Base-by-base conservation (phyloP, 2,329 filamentous ascomycete species). In the Trichoderma guizhouense region DNA sequence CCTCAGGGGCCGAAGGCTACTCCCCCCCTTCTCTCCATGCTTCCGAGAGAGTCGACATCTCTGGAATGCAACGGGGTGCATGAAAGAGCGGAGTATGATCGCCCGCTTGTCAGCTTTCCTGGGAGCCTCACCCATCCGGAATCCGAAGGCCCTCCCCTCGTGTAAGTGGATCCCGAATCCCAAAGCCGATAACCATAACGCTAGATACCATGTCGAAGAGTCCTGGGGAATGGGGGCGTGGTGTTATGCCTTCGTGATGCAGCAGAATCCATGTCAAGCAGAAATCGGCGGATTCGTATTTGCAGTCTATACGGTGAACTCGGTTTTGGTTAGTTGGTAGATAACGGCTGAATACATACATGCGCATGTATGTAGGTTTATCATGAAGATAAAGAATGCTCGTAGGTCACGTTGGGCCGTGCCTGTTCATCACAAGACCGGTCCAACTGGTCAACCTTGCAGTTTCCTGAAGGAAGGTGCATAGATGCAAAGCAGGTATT, bases 31-130 rank as follows among this genome's bases (percentile, higher is more conserved):
- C 36, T 32, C n/a, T 61, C 55, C 28, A 61, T 34, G 28, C 32
- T 36, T 51, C 11, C 30, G 30, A 60, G 57, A 60, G 57, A 34
- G 6, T 32, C 57, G 21, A 60, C 30, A 60, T 60, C 30, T 60
- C 30, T 34, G 18, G 18, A 24, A 60, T 34, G 57, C 24, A 34
- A 60, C 21, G 57, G 67, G 28, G 67, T 69, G 57, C 55, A 51
- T 61, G 18, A 34, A 36, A 53, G 57, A 61, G 67, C 67, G 67
- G 57, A 69, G 67, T 15, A 36, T 51, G 67, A 69, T 69, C 57
- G 57, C 57, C 67, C 57, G 30, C 57, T 62, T 69, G 57, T 47
- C 28, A 62, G 67, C 39, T 62, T 69, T 53, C 28, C 39, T 57
- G n/a, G 55, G 66, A 61, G 55, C 55, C 55, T 69, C 57, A 69